Conservation (phyloP, 225 moss, liverwort and hornwort genomes). For the Neckera pumila region DNA sequence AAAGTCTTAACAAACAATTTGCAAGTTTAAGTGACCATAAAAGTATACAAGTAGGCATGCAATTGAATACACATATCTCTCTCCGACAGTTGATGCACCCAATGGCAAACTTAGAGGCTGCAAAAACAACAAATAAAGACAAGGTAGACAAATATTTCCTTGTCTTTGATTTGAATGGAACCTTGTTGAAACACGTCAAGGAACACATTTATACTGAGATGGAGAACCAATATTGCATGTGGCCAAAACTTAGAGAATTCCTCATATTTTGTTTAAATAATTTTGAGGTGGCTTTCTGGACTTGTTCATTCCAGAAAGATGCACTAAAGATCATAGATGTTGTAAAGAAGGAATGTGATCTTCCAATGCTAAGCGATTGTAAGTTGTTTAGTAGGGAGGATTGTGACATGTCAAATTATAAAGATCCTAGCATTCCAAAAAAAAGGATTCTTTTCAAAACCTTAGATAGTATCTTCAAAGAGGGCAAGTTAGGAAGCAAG, state of each 20-base stretch:
- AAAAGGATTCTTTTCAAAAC: background rate
- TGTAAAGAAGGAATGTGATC: background rate
- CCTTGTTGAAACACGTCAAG: background rate
- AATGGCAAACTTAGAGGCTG: no score
- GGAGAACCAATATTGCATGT: background rate
- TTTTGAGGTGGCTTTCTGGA: background rate
- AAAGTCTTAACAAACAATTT: background rate
- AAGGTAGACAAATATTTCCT: background rate
- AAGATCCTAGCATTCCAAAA: background rate
- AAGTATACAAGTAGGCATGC: background rate
- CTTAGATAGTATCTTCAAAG: background rate
- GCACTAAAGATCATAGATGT: background rate
- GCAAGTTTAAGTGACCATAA: background rate
- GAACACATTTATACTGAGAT: fast-evolving
- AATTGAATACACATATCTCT: background rate
- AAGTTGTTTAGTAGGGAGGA: background rate
- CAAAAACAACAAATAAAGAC: no score
- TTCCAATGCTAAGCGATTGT: background rate
- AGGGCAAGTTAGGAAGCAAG: background rate
- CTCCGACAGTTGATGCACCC: no score
- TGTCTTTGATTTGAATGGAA: background rate
- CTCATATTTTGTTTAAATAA: background rate
- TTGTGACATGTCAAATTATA: background rate
- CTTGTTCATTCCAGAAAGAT: background rate
- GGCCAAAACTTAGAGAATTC: background rate